Percentiles rank a stretch among this genome's conserved stretches.
Conservation (phyloP, 2,329 filamentous ascomycete genomes). For the Cercospora brassicicola region DNA sequence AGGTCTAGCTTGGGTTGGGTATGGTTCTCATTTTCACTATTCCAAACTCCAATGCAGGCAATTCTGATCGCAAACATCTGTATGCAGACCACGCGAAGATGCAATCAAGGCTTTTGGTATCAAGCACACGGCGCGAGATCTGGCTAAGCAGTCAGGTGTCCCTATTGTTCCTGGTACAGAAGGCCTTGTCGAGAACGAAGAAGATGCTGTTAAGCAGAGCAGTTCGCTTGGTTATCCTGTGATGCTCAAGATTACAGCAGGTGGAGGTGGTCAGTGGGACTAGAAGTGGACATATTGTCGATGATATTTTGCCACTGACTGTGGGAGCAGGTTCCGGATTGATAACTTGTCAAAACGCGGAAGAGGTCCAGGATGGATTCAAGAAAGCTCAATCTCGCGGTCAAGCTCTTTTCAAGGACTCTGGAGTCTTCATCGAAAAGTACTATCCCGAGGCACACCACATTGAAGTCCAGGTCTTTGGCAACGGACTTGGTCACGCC, state of each 20-base stretch:
- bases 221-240: conserved; percentile 53
- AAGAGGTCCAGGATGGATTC: conserved; percentile 67
- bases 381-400: conserved; percentile 68
- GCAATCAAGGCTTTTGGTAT: conserved; percentile 52
- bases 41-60: no score
- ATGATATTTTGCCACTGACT: no score
- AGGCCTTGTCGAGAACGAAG: conserved; percentile 50
- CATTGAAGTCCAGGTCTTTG: conserved; percentile 89
- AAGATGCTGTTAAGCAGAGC: conserved; percentile 50
- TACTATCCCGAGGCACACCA: conserved; percentile 79
- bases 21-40: conserved; percentile 31
- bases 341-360: conserved; percentile 67
- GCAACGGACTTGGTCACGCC: conserved; percentile 74
- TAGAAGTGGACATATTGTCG: no score
- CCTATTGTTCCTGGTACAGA: conserved; percentile 58
- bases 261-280: conserved; percentile 54
- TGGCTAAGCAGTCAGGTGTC: conserved; percentile 55
- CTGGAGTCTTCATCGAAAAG: conserved; percentile 80
- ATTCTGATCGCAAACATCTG: no score
- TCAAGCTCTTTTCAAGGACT: conserved; percentile 73
- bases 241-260: conserved; percentile 57
- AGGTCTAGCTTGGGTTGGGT: conserved; percentile 62
- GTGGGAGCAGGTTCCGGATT: conserved; percentile 59
- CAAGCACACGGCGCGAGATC: conserved; percentile 58
- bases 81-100: conserved; percentile 16